Conservation (phyloP, 306 rosid genomes). For the Calophaca sinica region DNA sequence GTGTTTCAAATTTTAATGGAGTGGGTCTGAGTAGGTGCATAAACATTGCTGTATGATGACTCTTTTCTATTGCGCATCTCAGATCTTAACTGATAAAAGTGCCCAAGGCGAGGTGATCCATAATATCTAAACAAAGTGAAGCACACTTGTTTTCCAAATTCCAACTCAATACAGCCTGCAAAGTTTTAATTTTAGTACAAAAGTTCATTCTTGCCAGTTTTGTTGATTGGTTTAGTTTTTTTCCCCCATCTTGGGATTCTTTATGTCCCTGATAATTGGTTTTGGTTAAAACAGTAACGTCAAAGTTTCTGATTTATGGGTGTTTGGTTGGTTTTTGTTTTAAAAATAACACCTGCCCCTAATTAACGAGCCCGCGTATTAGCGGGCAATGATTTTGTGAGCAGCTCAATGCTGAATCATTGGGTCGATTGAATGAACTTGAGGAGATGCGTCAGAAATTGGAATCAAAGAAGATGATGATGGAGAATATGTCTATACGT, state of each 20-base stretch:
- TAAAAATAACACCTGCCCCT: constrained; percentile 38
- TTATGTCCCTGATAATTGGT: constrained; percentile 6
- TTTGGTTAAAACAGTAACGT: constrained; percentile 8
- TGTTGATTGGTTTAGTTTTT: constrained; percentile 6
- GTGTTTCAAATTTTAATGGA: not conserved
- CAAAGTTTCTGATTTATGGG: not conserved
- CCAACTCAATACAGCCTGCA: not conserved
- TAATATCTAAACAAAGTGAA: constrained; percentile 8
- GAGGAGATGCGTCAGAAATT: constrained; percentile 79
- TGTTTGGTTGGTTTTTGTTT: not conserved
- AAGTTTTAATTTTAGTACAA: not conserved
- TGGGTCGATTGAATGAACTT: constrained; percentile 75
- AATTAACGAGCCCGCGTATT: constrained; percentile 67
- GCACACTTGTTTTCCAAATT: not conserved
- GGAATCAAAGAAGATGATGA: constrained; percentile 68
- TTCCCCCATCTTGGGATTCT: not conserved
- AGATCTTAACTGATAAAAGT: not conserved
- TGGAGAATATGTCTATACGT: constrained; percentile 61
- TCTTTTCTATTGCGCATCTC: not conserved
- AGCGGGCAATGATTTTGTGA: constrained; percentile 62
- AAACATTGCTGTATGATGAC: not conserved
- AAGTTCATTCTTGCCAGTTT: constrained; percentile 19
- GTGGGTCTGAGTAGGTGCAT: not conserved
- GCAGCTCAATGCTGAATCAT: constrained; percentile 84
- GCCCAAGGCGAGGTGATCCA: not conserved